These are phyloP conservation scores for Kwoniella heveanensis DNA, from an alignment of 768 basidiomycete genomes.

Conservation along the genomic window DNA sequence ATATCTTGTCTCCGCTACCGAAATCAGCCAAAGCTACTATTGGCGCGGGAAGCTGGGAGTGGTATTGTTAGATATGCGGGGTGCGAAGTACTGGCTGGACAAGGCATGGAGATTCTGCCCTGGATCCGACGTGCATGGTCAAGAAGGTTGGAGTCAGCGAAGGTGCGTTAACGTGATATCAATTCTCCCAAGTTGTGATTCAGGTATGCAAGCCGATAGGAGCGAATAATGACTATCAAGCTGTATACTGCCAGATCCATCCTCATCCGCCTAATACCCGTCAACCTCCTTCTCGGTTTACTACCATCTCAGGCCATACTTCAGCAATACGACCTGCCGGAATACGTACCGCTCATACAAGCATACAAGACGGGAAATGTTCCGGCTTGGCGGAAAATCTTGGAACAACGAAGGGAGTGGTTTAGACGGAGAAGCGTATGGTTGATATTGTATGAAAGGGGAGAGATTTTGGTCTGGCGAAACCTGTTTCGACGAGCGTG, in stretches of 20 bases:
- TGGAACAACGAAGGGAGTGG: constrained; percentile 41
- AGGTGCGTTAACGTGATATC: constrained; percentile 24
- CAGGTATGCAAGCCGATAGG: no score
- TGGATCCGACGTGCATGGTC: not conserved
- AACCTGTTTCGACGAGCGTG: constrained; percentile 37
- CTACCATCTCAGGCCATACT: constrained; percentile 31
- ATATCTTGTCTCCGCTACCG: constrained; percentile 23
- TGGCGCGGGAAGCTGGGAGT: constrained; percentile 44
- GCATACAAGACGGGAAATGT: constrained; percentile 38
- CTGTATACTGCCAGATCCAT: constrained; percentile 35
- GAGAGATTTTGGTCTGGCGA: constrained; percentile 49
- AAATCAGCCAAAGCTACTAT: constrained; percentile 47
- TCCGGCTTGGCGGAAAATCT: constrained; percentile 33
- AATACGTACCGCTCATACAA: constrained; percentile 39
- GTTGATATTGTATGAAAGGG: constrained; percentile 48
- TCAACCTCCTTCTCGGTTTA: constrained; percentile 42
- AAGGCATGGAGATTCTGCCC: constrained; percentile 44
- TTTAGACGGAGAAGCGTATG: constrained; percentile 39
- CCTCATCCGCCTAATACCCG: constrained; percentile 43
- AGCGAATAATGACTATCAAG: no score
- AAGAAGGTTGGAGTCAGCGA: constrained; percentile 31
- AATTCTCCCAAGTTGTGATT: no score
- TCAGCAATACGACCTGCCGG: constrained; percentile 29
- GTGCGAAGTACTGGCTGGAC: constrained; percentile 41
- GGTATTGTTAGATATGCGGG: constrained; percentile 39